Evolutionary conservation across 169 alveolate genomes (phyloP).

Genomic region (Neospora caninum): DNA sequence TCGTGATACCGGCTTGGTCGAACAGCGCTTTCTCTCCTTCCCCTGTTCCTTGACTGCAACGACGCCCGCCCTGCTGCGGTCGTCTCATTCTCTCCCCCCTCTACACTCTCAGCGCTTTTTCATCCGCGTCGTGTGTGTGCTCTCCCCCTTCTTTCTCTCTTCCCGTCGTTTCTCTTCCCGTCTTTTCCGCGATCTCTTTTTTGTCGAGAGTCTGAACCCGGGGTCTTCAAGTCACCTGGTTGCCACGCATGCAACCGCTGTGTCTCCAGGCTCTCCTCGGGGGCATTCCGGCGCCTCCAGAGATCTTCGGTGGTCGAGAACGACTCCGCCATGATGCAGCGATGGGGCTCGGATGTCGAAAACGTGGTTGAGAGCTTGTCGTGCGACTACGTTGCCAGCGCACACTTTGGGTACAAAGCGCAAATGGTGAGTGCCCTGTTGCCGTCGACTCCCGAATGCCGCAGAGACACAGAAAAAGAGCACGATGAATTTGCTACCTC

Average conservation of each 20-base stretch:
- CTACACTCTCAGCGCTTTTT: too few species aligned
- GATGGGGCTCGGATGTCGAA: constrained; percentile 22
- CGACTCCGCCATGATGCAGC: constrained; percentile 1
- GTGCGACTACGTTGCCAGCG: constrained; percentile 39
- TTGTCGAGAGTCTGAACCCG: too few species aligned
- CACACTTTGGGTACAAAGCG: constrained; percentile 63
- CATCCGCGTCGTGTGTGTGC: too few species aligned
- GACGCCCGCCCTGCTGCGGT: too few species aligned
- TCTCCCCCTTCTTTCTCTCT: neutral
- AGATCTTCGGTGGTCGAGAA: neutral
- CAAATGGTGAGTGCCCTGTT: constrained; percentile 22
- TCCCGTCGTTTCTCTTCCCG: neutral
- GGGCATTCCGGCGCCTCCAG: neutral
- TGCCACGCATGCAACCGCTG: too few species aligned
- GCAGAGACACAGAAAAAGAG: neutral
- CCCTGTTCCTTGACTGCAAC: too few species aligned
- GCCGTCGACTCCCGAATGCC: too few species aligned
- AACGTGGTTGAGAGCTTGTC: neutral
- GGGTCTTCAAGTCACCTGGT: too few species aligned
- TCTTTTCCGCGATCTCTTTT: neutral
- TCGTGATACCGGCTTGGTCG: too few species aligned
- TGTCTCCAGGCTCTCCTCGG: neutral
- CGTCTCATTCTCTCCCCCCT: too few species aligned
- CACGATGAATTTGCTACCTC: too few species aligned
- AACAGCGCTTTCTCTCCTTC: too few species aligned